A percentile compares a stretch with the other conserved stretches of the same genome.
These are phyloP conservation scores for Venturiaceae sp. DNA, from an alignment of 2,329 filamentous ascomycete genomes.

Conservation along the genomic window DNA sequence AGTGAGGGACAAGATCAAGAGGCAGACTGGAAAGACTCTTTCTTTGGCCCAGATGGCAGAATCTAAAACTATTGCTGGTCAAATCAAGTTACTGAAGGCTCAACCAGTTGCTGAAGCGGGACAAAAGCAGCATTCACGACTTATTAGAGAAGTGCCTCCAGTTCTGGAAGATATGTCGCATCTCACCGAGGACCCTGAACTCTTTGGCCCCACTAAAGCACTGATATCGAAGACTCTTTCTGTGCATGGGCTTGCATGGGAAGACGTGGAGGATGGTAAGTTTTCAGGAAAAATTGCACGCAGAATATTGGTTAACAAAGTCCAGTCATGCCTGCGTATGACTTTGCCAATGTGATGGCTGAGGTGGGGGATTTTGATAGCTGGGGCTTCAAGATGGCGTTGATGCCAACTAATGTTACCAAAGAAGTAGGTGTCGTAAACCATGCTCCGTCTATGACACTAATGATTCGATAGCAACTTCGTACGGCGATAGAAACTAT, in stretches of 20 bases:
- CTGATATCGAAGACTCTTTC: slow-evolving; percentile 14
- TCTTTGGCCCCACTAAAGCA: slow-evolving; percentile 15
- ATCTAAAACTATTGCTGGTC: neutral
- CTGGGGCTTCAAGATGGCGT: slow-evolving; percentile 1
- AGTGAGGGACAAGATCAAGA: slow-evolving; percentile 9
- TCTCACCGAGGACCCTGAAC: slow-evolving; percentile 15
- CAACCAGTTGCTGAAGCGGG: slow-evolving; percentile 13
- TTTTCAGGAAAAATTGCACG: neutral
- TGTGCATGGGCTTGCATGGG: slow-evolving; percentile 18
- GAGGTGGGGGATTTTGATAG: neutral
- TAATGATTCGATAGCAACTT: neutral
- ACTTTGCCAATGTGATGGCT: slow-evolving; percentile 6
- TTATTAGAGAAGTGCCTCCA: slow-evolving; percentile 18
- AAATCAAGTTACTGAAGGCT: slow-evolving; percentile 18
- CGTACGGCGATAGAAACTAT: neutral
- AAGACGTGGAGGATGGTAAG: slow-evolving; percentile 21
- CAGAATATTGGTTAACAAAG: neutral
- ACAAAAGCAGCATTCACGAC: slow-evolving; percentile 11
- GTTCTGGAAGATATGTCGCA: slow-evolving; percentile 18
- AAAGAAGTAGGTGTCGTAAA: neutral
- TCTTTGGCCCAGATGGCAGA: slow-evolving; percentile 5
- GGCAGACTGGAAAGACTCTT: slow-evolving; percentile 8
- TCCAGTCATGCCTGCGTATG: slow-evolving; percentile 15
- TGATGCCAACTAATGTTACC: neutral
- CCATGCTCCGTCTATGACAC: too few relatives aligned